These are phyloP conservation scores for Alternaria gaisen DNA, from an alignment of 2,329 filamentous ascomycete species.

Conservation along the genomic window DNA sequence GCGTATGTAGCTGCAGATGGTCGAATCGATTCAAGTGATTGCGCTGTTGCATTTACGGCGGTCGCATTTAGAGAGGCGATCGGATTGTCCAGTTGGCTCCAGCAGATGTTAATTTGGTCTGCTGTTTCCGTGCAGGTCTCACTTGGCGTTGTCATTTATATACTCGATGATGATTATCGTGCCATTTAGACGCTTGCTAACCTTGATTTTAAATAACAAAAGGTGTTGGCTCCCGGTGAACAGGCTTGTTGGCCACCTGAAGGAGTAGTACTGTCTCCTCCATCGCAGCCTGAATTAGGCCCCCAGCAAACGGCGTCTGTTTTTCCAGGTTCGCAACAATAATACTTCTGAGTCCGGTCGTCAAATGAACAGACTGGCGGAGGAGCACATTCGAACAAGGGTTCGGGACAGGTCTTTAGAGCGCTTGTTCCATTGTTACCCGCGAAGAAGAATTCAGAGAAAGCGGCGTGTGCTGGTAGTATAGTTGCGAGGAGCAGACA, in stretches of 20 bases:
- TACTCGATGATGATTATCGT: not conserved
- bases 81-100: constrained; percentile 26
- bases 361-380: constrained; percentile 30
- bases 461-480: constrained; percentile 10
- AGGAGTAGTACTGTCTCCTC: constrained; percentile 12
- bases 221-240: constrained; percentile 15
- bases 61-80: constrained; percentile 19
- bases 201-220: constrained; percentile 28
- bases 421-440: constrained; percentile 10
- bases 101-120: constrained; percentile 40
- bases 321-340: constrained; percentile 28
- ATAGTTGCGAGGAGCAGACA: not conserved
- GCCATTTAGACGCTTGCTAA: constrained; percentile 1
- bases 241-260: constrained; percentile 19
- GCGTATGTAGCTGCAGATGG: constrained; percentile 22
- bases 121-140: constrained; percentile 12
- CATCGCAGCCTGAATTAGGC: constrained; percentile 13
- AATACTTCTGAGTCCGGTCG: constrained; percentile 21
- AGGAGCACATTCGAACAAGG: constrained; percentile 20
- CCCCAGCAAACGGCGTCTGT: constrained; percentile 29
- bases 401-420: constrained; percentile 12
- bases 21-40: constrained; percentile 25
- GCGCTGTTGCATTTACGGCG: constrained; percentile 28
- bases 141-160: constrained; percentile 19
- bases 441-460: constrained; percentile 28